phyloP scores from a whole-genome alignment of 495 filamentous ascomycete genomes.

The Halenospora varia region DNA sequence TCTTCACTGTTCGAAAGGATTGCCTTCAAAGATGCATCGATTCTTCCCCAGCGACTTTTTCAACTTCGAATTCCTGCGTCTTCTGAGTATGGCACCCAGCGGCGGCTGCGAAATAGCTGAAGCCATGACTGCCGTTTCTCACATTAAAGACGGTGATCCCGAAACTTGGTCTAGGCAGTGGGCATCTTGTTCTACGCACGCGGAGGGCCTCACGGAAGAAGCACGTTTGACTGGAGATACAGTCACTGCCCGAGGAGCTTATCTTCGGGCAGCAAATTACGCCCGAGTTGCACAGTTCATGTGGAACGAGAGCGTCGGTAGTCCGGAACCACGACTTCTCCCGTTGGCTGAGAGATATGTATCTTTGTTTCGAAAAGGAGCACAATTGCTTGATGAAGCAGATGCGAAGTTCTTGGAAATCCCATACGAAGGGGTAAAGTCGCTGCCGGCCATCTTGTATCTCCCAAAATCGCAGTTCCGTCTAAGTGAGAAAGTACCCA shows the following conservation, averaged over 20 bases:
- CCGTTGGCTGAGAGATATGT: constrained; percentile 16
- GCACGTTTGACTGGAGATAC: constrained; percentile 22
- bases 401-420: constrained; percentile 26
- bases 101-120: constrained; percentile 41
- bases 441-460: constrained; percentile 39
- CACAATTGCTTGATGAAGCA: constrained; percentile 17
- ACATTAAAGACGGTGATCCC: constrained; percentile 36
- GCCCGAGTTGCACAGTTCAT: constrained; percentile 34
- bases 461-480: constrained; percentile 26
- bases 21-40: too few relatives aligned
- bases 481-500: constrained; percentile 31
- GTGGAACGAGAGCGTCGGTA: constrained; percentile 1
- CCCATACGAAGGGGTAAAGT: constrained; percentile 31
- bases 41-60: constrained; percentile 36
- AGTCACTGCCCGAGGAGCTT: constrained; percentile 27
- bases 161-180: constrained; percentile 38
- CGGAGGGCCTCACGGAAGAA: constrained; percentile 32
- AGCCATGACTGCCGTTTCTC: constrained; percentile 31
- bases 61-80: constrained; percentile 42
- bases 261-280: constrained; percentile 40
- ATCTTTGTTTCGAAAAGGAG: constrained; percentile 22
- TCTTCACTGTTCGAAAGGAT: too few relatives aligned
- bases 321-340: constrained; percentile 20
- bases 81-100: constrained; percentile 34
- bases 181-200: constrained; percentile 23